These are phyloP conservation scores for Lavandula angustifolia DNA, from an alignment of 257 asterid genomes.

Conservation along the genomic window DNA sequence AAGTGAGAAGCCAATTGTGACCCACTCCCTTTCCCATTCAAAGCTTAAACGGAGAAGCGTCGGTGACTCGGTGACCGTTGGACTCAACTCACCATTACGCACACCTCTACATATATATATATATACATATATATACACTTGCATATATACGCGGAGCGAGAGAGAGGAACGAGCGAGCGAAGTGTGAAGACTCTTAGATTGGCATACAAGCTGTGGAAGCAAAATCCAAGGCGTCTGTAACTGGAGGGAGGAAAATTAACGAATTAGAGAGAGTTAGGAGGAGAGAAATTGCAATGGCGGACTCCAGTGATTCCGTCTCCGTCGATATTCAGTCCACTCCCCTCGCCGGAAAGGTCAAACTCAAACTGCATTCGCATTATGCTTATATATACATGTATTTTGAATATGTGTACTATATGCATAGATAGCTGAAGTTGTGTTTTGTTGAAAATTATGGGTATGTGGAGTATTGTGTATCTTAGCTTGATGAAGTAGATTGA, in stretches of 20 bases:
- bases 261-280: slow-evolving; percentile 36
- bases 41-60: slow-evolving; percentile 43
- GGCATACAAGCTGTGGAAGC: slow-evolving; percentile 58
- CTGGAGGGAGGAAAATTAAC: slow-evolving; percentile 28
- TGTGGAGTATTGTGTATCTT: neutral
- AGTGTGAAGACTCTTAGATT: slow-evolving; percentile 41
- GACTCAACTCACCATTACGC: slow-evolving; percentile 45
- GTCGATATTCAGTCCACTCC: slow-evolving; percentile 80
- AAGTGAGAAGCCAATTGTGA: slow-evolving; percentile 40
- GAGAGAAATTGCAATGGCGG: slow-evolving; percentile 60
- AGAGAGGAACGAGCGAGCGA: slow-evolving; percentile 20
- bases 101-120: neutral
- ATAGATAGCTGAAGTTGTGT: slow-evolving; percentile 12
- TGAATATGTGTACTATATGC: too few species aligned
- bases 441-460: neutral
- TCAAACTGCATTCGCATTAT: slow-evolving; percentile 38
- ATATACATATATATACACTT: too few species aligned
- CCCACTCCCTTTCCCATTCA: slow-evolving; percentile 32
- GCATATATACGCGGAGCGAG: too few species aligned
- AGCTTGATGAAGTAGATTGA: slow-evolving; percentile 12
- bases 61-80: slow-evolving; percentile 66
- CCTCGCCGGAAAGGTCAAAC: slow-evolving; percentile 78
- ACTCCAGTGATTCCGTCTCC: slow-evolving; percentile 89
- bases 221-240: slow-evolving; percentile 51
- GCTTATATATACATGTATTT: neutral